Evolutionary conservation across 208 protist species (phyloP).

Genomic region (Sergeia podlipaevii): DNA sequence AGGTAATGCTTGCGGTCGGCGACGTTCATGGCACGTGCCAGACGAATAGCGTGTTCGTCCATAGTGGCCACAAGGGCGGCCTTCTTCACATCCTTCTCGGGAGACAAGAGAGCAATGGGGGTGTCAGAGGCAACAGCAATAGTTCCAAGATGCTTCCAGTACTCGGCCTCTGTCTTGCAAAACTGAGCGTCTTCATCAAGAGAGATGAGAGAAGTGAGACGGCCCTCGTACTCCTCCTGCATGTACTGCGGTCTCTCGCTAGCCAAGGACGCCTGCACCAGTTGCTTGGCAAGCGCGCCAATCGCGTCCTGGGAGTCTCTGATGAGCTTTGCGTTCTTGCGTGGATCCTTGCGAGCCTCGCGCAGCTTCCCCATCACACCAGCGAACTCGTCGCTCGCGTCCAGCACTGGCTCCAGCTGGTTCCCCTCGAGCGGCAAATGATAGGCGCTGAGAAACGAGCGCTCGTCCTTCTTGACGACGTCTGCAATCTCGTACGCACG

Average conservation of each 20-base stretch:
- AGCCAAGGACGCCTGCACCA: constrained; percentile 50
- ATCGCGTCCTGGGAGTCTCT: constrained; percentile 38
- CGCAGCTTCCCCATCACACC: constrained; percentile 54
- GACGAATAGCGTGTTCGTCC: constrained; percentile 13
- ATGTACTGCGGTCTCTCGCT: constrained; percentile 19
- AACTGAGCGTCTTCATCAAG: constrained; percentile 29
- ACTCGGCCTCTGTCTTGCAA: constrained; percentile 17
- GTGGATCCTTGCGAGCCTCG: constrained; percentile 28
- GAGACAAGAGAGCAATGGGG: constrained; percentile 57
- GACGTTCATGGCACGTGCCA: constrained; percentile 15
- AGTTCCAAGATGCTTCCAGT: constrained; percentile 16
- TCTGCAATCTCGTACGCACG: constrained; percentile 14
- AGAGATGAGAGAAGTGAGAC: constrained; percentile 9
- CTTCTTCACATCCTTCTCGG: constrained; percentile 54
- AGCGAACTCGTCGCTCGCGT: constrained; percentile 45
- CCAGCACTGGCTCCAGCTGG: constrained; percentile 53
- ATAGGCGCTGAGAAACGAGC: constrained; percentile 49
- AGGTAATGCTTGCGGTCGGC: constrained; percentile 17
- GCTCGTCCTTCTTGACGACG: constrained; percentile 45
- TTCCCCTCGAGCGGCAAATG: constrained; percentile 43
- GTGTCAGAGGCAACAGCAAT: constrained; percentile 54
- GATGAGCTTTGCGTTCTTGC: constrained; percentile 15
- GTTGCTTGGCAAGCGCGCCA: constrained; percentile 39
- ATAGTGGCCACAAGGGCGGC: constrained; percentile 16
- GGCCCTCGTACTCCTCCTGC: constrained; percentile 26